Percentiles rank a stretch among this genome's conserved stretches.
phyloP scores from a whole-genome alignment of 2,329 filamentous ascomycete species.

The Colletotrichum graminicola region DNA sequence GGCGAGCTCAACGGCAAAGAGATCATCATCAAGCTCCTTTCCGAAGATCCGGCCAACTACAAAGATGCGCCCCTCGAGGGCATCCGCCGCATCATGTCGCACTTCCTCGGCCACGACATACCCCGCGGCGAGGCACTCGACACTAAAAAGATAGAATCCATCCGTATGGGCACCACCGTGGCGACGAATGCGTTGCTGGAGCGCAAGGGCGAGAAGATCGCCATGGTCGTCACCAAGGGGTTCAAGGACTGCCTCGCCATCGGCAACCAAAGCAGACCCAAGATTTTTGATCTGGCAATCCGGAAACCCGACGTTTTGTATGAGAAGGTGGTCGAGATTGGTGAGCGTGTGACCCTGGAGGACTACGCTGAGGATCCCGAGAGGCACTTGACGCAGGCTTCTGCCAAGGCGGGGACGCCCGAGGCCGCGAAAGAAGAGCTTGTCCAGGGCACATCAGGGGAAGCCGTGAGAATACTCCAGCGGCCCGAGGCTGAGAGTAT shows the following conservation, averaged over 20 bases:
- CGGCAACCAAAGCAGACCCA: constrained; percentile 89
- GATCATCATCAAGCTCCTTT: constrained; percentile 87
- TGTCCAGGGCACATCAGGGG: constrained; percentile 75
- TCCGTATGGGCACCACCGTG: constrained; percentile 96
- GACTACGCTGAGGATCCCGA: constrained; percentile 91
- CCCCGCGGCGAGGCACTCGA: constrained; percentile 84
- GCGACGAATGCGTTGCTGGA: constrained; percentile 93
- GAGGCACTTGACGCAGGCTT: constrained; percentile 66
- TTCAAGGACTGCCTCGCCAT: constrained; percentile 91
- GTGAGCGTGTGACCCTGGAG: constrained; percentile 91
- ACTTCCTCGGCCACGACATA: constrained; percentile 80
- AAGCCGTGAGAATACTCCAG: constrained; percentile 75
- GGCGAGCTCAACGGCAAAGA: constrained; percentile 85
- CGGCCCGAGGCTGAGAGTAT: constrained; percentile 64
- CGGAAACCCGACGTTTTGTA: constrained; percentile 89
- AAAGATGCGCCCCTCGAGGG: constrained; percentile 91
- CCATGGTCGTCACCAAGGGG: constrained; percentile 86
- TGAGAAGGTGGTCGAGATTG: constrained; percentile 86
- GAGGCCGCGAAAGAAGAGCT: constrained; percentile 68
- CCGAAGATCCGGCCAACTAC: constrained; percentile 92
- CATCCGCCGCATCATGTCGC: constrained; percentile 86
- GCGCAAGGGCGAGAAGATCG: constrained; percentile 89
- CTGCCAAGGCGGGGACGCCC: constrained; percentile 63
- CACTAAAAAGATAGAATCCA: constrained; percentile 86
- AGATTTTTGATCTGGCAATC: constrained; percentile 92